Base-by-base conservation (phyloP, 352 stramenopile species). In the Hyaloperonospora brassicae region DNA sequence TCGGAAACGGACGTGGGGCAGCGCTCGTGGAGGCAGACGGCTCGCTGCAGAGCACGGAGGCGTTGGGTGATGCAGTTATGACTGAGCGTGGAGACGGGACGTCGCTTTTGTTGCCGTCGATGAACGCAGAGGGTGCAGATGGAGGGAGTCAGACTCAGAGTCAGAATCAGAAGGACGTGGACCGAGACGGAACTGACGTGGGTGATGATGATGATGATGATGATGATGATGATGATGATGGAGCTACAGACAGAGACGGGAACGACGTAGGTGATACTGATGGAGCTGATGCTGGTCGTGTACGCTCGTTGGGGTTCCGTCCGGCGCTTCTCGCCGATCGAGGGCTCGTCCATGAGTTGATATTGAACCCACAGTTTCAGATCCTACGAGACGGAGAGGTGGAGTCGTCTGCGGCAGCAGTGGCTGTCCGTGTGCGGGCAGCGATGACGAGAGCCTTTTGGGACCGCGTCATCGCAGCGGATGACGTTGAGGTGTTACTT, bases 391-490 rank as follows among this genome's bases (percentile, higher is more conserved):
- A 65, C 23, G 62, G 63, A 27, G 64, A 69, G 17, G 38, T 60
- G 5, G 64, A 72, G 55, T 27, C 48, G 0, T 59, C 60, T 13
- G 60, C 52, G 17, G 64, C 64, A 1, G 50, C 48, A 11, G 52
- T 86, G 41, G 61, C 64, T 14, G 58, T 68, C 10, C 63, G 73
- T 17, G 63, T 88, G 3, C 73, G 65, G 7, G 49, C 66, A 38
- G 67, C 71, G 4, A 90, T 88, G 76, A 63, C 68, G 1, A 67
- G 73, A 43, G 80, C 76, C 1, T 91, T 87, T 36, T 91, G 80
- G 80, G 78, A 87, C 42, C 74, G 77, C 8, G 60, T 86, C 0
- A 58, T 75, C 0, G 60, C 62, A 2, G 47, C 70, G 2, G 80
- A 82, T 49, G 79, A 87, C 41, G 48, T 77, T 5, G 44, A 66